Conservation (phyloP, 495 filamentous ascomycete species). For the Aspergillus sclerotiicarbonarius region DNA sequence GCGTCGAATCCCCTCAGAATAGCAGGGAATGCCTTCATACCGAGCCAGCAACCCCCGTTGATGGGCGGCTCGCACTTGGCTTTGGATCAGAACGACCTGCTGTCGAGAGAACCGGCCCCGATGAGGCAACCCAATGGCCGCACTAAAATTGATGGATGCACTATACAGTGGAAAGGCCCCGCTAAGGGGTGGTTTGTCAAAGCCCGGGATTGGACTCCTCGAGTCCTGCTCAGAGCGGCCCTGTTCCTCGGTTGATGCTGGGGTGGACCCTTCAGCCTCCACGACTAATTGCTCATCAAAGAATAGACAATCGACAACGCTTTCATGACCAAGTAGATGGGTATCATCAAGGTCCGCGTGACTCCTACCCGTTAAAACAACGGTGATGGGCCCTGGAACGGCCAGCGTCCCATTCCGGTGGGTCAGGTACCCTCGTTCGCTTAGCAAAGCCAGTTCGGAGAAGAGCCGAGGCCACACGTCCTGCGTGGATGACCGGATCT, state of each 20-base stretch:
- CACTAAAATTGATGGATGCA: constrained; percentile 44
- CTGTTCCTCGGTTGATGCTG: neutral
- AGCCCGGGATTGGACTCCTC: neutral
- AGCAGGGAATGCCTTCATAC: constrained; percentile 67
- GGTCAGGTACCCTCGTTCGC: constrained; percentile 56
- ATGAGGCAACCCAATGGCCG: constrained; percentile 34
- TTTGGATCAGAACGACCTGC: constrained; percentile 55
- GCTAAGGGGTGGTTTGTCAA: neutral
- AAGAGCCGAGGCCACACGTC: constrained; percentile 48
- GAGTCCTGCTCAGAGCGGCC: neutral
- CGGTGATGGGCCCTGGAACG: constrained; percentile 58
- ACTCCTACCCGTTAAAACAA: constrained; percentile 66
- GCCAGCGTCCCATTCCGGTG: constrained; percentile 49
- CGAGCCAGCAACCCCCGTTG: constrained; percentile 57
- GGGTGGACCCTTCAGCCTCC: neutral
- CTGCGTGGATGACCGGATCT: constrained; percentile 42
- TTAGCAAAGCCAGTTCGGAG: constrained; percentile 54
- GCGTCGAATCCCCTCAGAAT: constrained; percentile 59
- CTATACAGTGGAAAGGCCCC: constrained; percentile 15
- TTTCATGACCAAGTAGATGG: constrained; percentile 28
- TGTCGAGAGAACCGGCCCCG: constrained; percentile 29
- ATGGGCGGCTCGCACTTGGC: constrained; percentile 59
- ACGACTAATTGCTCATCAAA: constrained; percentile 45
- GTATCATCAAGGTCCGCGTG: constrained; percentile 48
- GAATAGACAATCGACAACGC: constrained; percentile 60